Percentiles rank a stretch among this genome's conserved stretches.
Evolutionary conservation across 2,329 filamentous ascomycete species (phyloP).

Genomic region (Aspergillus sojae): DNA sequence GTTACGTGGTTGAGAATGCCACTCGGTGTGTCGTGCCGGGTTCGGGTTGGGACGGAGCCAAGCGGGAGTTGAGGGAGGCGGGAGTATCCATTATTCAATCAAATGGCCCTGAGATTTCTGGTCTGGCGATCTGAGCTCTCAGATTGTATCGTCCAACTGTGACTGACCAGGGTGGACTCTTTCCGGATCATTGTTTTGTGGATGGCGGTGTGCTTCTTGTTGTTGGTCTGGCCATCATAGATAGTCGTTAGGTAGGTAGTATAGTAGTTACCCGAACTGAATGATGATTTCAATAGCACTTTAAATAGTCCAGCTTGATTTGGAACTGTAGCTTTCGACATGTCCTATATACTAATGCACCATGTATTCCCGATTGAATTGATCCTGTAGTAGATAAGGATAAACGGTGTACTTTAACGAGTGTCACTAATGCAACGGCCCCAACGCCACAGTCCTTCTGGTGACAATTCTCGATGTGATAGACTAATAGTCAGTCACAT

Average conservation of each 20-base stretch:
- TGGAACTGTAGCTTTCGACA: background rate
- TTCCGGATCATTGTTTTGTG: background rate
- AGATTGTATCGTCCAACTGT: background rate
- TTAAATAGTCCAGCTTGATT: background rate
- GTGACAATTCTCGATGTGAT: background rate
- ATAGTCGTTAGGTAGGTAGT: background rate
- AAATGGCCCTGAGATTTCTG: slow-evolving; percentile 59
- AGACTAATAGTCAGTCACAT: background rate
- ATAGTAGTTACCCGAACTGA: background rate
- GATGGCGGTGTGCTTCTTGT: background rate
- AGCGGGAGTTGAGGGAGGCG: slow-evolving; percentile 55
- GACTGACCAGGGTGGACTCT: background rate
- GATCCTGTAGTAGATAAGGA: background rate
- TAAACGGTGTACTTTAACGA: background rate
- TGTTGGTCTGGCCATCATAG: background rate
- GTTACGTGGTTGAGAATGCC: slow-evolving; percentile 76
- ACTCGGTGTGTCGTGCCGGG: slow-evolving; percentile 71
- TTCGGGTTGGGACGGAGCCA: slow-evolving; percentile 58
- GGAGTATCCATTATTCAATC: slow-evolving; percentile 67
- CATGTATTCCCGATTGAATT: background rate
- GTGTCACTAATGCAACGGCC: slow-evolving; percentile 13
- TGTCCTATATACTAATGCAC: background rate
- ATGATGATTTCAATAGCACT: background rate
- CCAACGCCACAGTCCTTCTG: slow-evolving; percentile 16
- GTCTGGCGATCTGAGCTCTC: slow-evolving; percentile 38